Conservation (phyloP, 352 stramenopile species). For the Pythium periplocum region DNA sequence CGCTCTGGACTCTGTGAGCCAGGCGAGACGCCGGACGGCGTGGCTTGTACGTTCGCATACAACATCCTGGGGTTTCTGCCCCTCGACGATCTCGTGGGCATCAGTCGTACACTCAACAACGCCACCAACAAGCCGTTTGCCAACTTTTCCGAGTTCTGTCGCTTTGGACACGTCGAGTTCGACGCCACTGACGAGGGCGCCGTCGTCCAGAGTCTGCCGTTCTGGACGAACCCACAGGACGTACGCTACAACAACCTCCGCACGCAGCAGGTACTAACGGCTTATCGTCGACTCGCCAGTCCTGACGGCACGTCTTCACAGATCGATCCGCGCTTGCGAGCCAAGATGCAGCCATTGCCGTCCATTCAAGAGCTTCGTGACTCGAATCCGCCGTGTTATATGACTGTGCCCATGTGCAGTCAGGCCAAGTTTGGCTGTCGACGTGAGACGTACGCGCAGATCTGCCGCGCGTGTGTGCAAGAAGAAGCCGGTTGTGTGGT, state of each 20-base stretch:
- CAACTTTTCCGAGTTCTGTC: slow-evolving; percentile 64
- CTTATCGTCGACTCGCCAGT: slow-evolving; percentile 35
- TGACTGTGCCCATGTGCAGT: slow-evolving; percentile 54
- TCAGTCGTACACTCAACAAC: slow-evolving; percentile 59
- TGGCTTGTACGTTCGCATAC: too few species aligned
- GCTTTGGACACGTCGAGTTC: slow-evolving; percentile 59
- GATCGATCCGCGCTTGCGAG: background rate
- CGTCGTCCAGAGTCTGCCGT: slow-evolving; percentile 54
- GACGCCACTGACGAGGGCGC: slow-evolving; percentile 26
- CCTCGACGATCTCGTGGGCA: slow-evolving; percentile 62
- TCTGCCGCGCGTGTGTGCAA: slow-evolving; percentile 56
- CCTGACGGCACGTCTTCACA: slow-evolving; percentile 2
- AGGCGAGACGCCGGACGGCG: slow-evolving; percentile 5
- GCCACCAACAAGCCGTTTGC: slow-evolving; percentile 37
- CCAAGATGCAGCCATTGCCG: slow-evolving; percentile 50
- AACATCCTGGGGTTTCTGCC: too few species aligned
- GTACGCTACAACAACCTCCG: slow-evolving; percentile 44
- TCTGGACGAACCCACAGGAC: slow-evolving; percentile 67
- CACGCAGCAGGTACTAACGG: slow-evolving; percentile 38
- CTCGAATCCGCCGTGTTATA: slow-evolving; percentile 61
- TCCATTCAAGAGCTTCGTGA: slow-evolving; percentile 31
- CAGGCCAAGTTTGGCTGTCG: slow-evolving; percentile 42
- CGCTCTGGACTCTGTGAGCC: slow-evolving; percentile 50
- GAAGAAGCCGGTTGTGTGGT: slow-evolving; percentile 33
- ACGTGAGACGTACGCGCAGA: slow-evolving; percentile 53